phyloP scores from a whole-genome alignment of 495 filamentous ascomycete genomes.

The Chlorociboria aeruginascens region DNA sequence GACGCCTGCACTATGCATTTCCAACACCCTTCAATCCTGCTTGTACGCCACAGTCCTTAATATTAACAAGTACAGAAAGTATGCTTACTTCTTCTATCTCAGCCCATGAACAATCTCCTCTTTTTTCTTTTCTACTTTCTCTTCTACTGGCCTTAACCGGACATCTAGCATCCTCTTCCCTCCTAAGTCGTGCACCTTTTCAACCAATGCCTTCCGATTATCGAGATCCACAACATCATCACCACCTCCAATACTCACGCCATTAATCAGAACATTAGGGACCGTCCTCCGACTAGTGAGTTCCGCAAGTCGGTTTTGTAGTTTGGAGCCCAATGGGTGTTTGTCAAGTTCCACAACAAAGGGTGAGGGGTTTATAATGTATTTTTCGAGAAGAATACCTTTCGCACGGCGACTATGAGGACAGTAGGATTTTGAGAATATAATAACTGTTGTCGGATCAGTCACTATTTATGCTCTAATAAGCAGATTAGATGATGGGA shows the following conservation, averaged over 20 bases:
- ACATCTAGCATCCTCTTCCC: constrained; percentile 50
- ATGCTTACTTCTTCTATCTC: not conserved
- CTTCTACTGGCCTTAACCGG: constrained; percentile 2
- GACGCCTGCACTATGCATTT: no score
- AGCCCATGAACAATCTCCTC: constrained; percentile 1
- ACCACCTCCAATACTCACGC: constrained; percentile 79
- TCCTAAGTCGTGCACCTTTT: constrained; percentile 60
- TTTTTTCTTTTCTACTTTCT: not conserved
- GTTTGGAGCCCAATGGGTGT: constrained; percentile 55
- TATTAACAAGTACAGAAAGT: not conserved
- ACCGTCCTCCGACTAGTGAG: constrained; percentile 77
- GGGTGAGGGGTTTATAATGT: constrained; percentile 69
- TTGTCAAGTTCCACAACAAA: constrained; percentile 86
- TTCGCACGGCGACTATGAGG: constrained; percentile 77
- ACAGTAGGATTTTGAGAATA: constrained; percentile 93
- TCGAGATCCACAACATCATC: constrained; percentile 75
- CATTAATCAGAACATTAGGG: constrained; percentile 82
- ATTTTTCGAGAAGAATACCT: constrained; percentile 64
- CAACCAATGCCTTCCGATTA: constrained; percentile 50
- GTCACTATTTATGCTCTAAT: constrained; percentile 10
- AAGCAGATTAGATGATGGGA: not conserved
- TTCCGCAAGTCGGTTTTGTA: constrained; percentile 57
- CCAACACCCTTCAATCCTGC: no score
- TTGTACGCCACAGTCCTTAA: no score
- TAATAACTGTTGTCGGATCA: constrained; percentile 52